Percentiles rank a stretch among this genome's conserved stretches.
Evolutionary conservation across 768 basidiomycete genomes (phyloP).

Genomic region (Xerocomellus chrysenteron): DNA sequence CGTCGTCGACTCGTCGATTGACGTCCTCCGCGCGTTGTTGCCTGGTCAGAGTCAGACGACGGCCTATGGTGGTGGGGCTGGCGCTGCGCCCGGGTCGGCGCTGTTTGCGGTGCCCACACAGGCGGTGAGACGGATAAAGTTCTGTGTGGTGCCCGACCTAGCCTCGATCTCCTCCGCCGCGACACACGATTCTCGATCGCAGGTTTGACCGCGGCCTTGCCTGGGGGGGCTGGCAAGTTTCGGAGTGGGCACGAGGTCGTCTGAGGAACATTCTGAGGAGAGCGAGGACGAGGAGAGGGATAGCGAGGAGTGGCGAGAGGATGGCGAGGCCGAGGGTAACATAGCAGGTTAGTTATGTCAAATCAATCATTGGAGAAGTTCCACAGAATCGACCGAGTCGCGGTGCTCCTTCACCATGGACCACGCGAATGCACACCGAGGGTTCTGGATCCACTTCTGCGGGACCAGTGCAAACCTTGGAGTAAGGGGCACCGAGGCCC

Average conservation of each 20-base stretch:
- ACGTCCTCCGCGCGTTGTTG: conserved; percentile 77
- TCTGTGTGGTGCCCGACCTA: conserved; percentile 36
- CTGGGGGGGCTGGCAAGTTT: conserved; percentile 37
- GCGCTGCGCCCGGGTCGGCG: conserved; percentile 15
- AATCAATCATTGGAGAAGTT: no score
- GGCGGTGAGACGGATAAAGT: neutral
- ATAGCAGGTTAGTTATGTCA: no score
- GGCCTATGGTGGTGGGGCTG: neutral
- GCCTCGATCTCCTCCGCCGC: conserved; percentile 68
- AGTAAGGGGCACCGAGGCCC: no score
- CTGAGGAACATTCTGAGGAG: neutral
- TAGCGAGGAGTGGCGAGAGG: conserved; percentile 12
- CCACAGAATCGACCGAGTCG: no score
- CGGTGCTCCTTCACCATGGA: no score
- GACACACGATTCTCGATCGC: conserved; percentile 85
- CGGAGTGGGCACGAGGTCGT: conserved; percentile 15
- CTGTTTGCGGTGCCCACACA: neutral
- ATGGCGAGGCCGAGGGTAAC: conserved; percentile 27
- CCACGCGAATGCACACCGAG: no score
- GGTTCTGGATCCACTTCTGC: no score
- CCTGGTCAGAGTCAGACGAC: conserved; percentile 31
- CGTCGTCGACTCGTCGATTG: conserved; percentile 89
- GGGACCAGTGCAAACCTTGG: no score
- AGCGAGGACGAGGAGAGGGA: conserved; percentile 18
- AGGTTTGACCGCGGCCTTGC: conserved; percentile 64